Base-by-base conservation (phyloP, 2,329 filamentous ascomycete species). In the Didymella exigua region DNA sequence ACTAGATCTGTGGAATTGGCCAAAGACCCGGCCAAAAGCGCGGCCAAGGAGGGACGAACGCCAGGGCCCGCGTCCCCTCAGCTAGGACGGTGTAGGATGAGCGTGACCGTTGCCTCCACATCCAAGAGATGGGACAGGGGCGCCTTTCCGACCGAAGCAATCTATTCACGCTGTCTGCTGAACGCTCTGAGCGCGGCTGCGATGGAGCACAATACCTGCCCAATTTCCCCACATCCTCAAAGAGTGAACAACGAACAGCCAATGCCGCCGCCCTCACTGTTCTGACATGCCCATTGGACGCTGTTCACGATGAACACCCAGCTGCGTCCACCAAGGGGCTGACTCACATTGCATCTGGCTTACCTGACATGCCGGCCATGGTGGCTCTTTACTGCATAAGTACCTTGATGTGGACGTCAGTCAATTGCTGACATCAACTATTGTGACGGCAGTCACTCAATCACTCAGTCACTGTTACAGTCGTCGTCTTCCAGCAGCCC, bases 91-190 rank as follows among this genome's bases (percentile, higher is more conserved):
- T 37, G 38, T 48, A 18, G 54, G 49, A 38, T 47, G 42, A 36
- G 29, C 37, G 41, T 37, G 40, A 24, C 49, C 44, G 44, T 36
- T 43, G 23, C 49, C 49, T 54, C 45, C 46, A 50, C 49, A 40
- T 33, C 50, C 53, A 47, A 47, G 42, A 47, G 38, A 37, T 30
- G 49, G 50, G 46, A 47, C 50, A 54, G 50, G 49, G 54, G 54
- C 54, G 54, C 44, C 26, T 44, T 43, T 43, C 13, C 5, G 11
- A 38, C 54, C 36, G 40, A 27, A 48, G 48, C 38, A 56, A 56
- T 52, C 48, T 52, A 48, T 48, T 29, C 44, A 45, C 34, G 29
- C 14, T 49, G 21, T 34, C 48, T 29, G 38, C 54, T 31, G 42
- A 33, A 31, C 24, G 13, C 31, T 44, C 26, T 44, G 51, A 27